Percentiles rank a stretch among this genome's conserved stretches.
These are phyloP conservation scores for Capsicum rhomboideum DNA, from an alignment of 257 asterid genomes.

Conservation along the genomic window DNA sequence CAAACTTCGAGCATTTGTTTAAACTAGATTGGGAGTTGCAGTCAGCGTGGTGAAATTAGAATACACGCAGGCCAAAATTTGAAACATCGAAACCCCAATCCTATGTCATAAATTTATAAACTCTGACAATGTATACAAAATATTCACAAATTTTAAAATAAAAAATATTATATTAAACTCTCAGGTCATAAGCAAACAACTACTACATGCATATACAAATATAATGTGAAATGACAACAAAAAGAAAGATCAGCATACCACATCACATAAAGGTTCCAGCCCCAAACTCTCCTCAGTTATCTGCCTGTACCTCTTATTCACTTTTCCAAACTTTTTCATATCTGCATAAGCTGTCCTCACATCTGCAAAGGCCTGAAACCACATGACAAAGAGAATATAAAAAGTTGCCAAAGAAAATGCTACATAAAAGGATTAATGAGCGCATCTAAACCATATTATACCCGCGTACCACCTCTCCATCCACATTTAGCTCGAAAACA, in stretches of 20 bases:
- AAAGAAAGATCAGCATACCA: constrained; percentile 12
- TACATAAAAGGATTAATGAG: background rate
- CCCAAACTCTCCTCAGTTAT: constrained; percentile 11
- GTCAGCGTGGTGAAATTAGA: background rate
- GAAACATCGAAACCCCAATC: background rate
- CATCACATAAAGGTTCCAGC: constrained; percentile 18
- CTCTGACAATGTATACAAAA: background rate
- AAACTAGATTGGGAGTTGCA: background rate
- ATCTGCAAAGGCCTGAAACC: constrained; percentile 57
- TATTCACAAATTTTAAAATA: background rate
- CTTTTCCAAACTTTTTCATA: constrained; percentile 26
- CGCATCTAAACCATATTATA: constrained; percentile 13
- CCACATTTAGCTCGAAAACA: constrained; percentile 91
- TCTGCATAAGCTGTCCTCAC: constrained; percentile 35
- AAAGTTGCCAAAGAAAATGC: constrained; percentile 1
- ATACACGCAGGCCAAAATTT: background rate
- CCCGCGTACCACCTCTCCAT: constrained; percentile 73
- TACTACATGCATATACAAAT: background rate
- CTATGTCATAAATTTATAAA: background rate
- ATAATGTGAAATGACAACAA: background rate
- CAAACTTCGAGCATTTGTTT: background rate
- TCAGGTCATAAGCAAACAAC: background rate
- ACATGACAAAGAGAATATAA: constrained; percentile 1
- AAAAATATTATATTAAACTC: background rate
- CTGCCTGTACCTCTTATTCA: constrained; percentile 18